Evolutionary conservation across 2,329 filamentous ascomycete species (phyloP), one percentile per base, ranked within the genome.

Genomic region (Zelopaecilomyces penicillatus): DNA sequence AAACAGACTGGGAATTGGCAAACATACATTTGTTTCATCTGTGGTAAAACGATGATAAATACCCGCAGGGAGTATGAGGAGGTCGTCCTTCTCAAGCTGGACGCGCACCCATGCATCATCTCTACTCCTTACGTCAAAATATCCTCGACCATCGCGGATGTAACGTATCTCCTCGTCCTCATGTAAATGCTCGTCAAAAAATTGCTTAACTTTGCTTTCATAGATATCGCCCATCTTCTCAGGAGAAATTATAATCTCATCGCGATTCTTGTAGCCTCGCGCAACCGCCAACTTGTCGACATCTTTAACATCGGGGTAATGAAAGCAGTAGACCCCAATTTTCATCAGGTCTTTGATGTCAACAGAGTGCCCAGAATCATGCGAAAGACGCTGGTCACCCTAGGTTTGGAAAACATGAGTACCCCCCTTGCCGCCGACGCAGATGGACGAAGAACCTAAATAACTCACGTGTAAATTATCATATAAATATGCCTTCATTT

Each of bases 121-220:
- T 64, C 85, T 73, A 58, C 80, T 83, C 40, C 93, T 74, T 3
- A 98, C 90, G 66, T 98, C 93, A 62, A 98, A 98, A 65, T 85
- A 98, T 0, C 93, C 93, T 44, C 79, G 77, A 0, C 93, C 93
- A 49, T 84, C 90, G 30, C 88, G 74, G 54, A 98, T 90, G 60
- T 96, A 98, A 39, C 93, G 76, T 54, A 98, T 98, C 75, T 98
- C 93, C 70, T 98, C 93, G 56, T 98, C 93, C 70, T 98, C 93
- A 63, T 98, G 93, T 57, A 98, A 66, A 65, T 98, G 93, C 74
- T 98, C 93, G 57, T 85, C 65, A 71, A 97, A 98, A 72, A 98
- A 98, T 54, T 68, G 80, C 70, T 88, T 90, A 51, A 98, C 88
- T 67, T 97, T 97, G 51, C 85, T 79, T 67, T 98, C 91, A 70